Percentiles rank a stretch among this genome's conserved stretches.
Evolutionary conservation across 805 yeast genomes (phyloP).

Genomic region (Diddensiella transvaalensis): DNA sequence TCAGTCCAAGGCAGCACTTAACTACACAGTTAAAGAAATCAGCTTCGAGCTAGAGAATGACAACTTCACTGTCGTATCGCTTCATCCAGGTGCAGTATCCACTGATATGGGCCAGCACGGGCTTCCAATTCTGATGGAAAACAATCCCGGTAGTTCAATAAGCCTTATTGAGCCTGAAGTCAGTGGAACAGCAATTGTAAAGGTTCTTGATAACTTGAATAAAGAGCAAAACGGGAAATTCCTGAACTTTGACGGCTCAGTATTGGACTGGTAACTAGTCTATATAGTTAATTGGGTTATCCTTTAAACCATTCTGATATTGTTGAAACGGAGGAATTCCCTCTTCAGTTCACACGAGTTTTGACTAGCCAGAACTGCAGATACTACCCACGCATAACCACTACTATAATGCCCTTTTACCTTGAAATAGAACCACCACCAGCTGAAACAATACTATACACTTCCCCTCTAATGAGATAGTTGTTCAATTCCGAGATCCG

Average conservation of each 20-base stretch:
- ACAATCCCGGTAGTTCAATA: not conserved
- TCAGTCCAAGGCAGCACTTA: conserved; percentile 39
- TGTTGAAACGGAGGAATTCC: no score
- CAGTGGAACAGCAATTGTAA: not conserved
- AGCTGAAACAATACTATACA: no score
- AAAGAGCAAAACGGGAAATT: conserved; percentile 28
- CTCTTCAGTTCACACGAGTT: no score
- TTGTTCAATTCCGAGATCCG: no score
- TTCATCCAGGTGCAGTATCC: conserved; percentile 41
- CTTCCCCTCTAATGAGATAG: no score
- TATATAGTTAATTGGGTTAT: no score
- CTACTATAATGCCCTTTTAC: no score
- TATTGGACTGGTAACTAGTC: conserved; percentile 12
- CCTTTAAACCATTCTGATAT: no score
- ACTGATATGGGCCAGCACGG: conserved; percentile 33
- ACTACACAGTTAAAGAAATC: conserved; percentile 31
- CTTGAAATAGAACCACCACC: no score
- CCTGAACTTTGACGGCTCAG: conserved; percentile 14
- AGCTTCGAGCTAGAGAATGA: conserved; percentile 28
- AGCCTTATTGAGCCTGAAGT: not conserved
- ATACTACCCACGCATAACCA: no score
- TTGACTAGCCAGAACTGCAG: no score
- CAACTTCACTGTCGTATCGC: conserved; percentile 32
- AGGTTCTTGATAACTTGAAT: conserved; percentile 23
- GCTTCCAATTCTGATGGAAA: not conserved